Evolutionary conservation across 2,329 filamentous ascomycete genomes (phyloP), one percentile per base, ranked within the genome.

Genomic region (Pseudogymnoascus sp.): DNA sequence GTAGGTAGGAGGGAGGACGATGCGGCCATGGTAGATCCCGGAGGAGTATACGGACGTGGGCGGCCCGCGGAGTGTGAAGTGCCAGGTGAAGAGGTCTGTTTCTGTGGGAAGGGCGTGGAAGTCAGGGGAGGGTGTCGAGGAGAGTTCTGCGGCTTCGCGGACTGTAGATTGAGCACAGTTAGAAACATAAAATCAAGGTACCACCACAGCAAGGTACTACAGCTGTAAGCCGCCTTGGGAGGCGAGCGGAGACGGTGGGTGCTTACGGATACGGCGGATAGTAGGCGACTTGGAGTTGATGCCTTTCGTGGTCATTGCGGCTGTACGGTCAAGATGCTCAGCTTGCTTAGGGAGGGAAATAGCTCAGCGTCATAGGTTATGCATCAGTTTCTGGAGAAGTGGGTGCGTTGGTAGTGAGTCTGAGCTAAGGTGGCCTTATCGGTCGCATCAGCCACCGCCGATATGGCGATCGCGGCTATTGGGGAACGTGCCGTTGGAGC

Each of bases 11-110:
- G 95, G 95, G 0, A 99, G 86, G 40, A 93, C 84, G 74, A 99
- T 97, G 72, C 93, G 91, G 64, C 95, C 95, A 76, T 99, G 95
- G 79, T 97, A 99, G 71, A 97, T 84, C 59, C 95, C 95, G 33
- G 81, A 79, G 50, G 86, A 85, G 77, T 93, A 97, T 26, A 29
- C 31, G 38, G 87, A 85, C 0, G 91, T 93, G 33, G 93, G 93
- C 0, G 93, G 93, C 0, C 95, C 95, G 61, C 88, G 86, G n/a
- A 99, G 82, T 0, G 95, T 99, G 78, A 97, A 99, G 79, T 99
- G 95, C 95, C 95, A 99, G 77, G 97, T 93, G 77, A 96, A 96
- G 62, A 99, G 86, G 33, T 85, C 81, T 73, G 97, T 93, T 66
- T 93, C 85, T 40, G 78, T 74, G 0, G 95, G 95, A 3, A 87